Evolutionary conservation across 495 filamentous ascomycete species (phyloP).

Genomic region (Pseudevernia furfuracea): DNA sequence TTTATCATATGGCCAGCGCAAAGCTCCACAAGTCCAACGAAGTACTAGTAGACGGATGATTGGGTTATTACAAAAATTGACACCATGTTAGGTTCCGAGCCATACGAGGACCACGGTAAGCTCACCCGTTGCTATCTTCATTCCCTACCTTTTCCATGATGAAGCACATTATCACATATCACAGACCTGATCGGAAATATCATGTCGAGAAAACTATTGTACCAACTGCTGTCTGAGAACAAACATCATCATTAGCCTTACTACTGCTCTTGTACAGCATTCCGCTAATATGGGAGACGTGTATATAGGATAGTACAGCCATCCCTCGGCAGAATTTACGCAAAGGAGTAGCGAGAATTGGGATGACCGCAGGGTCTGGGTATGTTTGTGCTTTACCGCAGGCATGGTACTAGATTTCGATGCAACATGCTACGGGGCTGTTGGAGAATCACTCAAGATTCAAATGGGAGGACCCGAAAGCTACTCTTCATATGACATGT

Average conservation of each 20-base stretch:
- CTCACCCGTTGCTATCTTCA: neutral
- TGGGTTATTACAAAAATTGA: neutral
- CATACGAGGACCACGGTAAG: neutral
- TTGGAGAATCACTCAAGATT: neutral
- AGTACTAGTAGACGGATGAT: neutral
- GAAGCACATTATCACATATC: slow-evolving; percentile 43
- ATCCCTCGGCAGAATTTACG: neutral
- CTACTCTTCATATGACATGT: neutral
- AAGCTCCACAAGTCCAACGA: neutral
- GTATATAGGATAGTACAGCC: neutral
- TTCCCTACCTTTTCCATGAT: slow-evolving; percentile 33
- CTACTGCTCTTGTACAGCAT: neutral
- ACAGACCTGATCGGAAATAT: slow-evolving; percentile 52
- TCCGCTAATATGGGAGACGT: neutral
- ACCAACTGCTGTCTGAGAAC: slow-evolving; percentile 45
- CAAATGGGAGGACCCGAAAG: neutral
- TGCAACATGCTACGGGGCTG: neutral
- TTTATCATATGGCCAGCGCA: too few species aligned
- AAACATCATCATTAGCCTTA: neutral
- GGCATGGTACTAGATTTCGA: neutral
- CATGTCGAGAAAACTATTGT: slow-evolving; percentile 41
- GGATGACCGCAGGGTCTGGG: neutral
- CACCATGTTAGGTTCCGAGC: neutral
- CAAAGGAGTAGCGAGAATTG: neutral
- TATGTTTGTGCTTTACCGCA: neutral